Evolutionary conservation across 192 early-diverging fungal species (phyloP), one percentile per base, ranked within the genome.

Genomic region (Chytriomyces sp.): DNA sequence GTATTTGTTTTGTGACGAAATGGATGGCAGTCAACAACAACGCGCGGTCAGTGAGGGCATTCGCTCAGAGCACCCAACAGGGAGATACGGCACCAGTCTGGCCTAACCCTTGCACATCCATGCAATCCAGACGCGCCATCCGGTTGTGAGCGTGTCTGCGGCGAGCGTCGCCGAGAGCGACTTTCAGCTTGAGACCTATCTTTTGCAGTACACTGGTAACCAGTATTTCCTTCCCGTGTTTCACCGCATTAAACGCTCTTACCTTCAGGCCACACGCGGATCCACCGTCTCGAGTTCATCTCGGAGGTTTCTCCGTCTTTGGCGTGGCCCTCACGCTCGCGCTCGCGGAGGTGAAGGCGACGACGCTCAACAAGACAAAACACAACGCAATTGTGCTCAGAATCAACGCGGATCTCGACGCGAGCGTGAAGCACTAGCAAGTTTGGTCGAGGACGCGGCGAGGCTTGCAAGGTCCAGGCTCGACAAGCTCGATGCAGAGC

Each of bases 231-330:
- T 32, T 19, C 25, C n/a, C 34, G 34, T 6, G 59, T 10, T 17
- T 1, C 17, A 14, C 19, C 22, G 10, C 7, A 36, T 71, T 26
- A 25, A 32, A 10, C 37, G 36, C 52, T 33, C 12, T 55, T 2
- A 17, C 26, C 22, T 28, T 26, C 54, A 93, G 90, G 91, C 25
- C 85, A 83, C 54, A 89, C 89, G 26, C 88, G 85, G 70, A 80
- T 91, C 70, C 80, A 87, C 49, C 85, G 91, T 33, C 83, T 91
- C 19, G 77, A 91, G 39, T 92, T 91, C 74, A 92, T 94, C 44
- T 91, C 90, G 5, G 85, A 88, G 28, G 76, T 84, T 10, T 92
- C 89, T 72, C 89, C 26, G 83, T 91, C 40, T 76, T 83, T 19
- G 70, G 90, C 10, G 92, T 93, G 39, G 89, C 91, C 5, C 85